Base-by-base conservation (phyloP, 352 stramenopile species). In the Blastocystis hominis region DNA sequence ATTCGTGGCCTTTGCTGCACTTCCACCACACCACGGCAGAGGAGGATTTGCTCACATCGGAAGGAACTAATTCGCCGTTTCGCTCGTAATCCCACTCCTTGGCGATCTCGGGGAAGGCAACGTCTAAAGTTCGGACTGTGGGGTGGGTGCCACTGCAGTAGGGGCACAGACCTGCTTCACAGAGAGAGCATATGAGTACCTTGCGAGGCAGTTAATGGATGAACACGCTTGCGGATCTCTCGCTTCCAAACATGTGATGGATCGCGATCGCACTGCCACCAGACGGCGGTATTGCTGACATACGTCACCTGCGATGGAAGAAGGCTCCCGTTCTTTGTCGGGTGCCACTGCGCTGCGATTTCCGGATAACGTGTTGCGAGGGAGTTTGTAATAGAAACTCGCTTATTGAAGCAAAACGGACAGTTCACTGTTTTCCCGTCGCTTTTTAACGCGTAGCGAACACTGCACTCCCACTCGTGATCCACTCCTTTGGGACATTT, bases 401-500 rank as follows among this genome's bases (percentile, higher is more conserved):
- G 62, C 42, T 75, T 78, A 47, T 87, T 87, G 40, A 62, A 77
- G 46, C 77, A 87, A 24, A 68, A 87, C 34, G 77, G 77, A 64
- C 77, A 87, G 6, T 53, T 59, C 1, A 75, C 17, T 20, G 40
- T 75, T 53, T 84, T 69, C 9, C 36, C 42, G n/a, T 84, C 15
- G 20, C 50, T 84, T n/a, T 84, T 53, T 10, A 84, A 47, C 40
- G 62, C 54, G 46, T 84, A 84, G 13, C 72, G 72, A 68, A 84
- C 54, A 64, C 72, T 66, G 20, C 36, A 44, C 50, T 68, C 44
- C 72, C 72, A 84, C 44, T 84, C 72, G 34, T 84, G 72, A 64
- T 84, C 72, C 72, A 84, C 72, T 84, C 72, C 72, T 34, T 84
- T 84, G 10, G 72, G 72, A 84, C 72, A 84, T 46, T 84, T 84